Evolutionary conservation across 2,329 filamentous ascomycete species (phyloP), one percentile per base, ranked within the genome.

Genomic region (Sarocladium brachiariae): DNA sequence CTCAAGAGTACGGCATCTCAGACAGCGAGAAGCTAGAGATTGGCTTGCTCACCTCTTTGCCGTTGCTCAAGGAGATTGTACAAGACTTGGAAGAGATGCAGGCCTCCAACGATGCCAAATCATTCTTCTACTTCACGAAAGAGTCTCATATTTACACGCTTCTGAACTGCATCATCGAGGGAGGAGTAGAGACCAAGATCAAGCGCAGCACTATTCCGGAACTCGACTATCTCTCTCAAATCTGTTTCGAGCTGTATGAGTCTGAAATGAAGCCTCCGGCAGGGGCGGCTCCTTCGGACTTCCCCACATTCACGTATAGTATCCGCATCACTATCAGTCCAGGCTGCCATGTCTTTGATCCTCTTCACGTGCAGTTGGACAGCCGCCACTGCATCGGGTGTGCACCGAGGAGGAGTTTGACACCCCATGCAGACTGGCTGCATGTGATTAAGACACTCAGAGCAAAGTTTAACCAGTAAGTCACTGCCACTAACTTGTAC

Each of bases 81-180:
- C 87, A 91, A 62, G 92, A 99, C 61, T 77, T 99, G 2, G 95
- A 99, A 70, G 91, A 97, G 68, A 89, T 97, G 68, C 93, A 99
- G 69, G 92, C 93, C 3, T 95, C 89, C 0, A 86, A 92, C 50
- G 88, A 95, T 57, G 90, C 91, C 39, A 96, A 96, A 65, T 92
- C 87, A 2, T 97, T 97, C 74, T 89, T 97, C 70, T 99, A 99
- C 72, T 99, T 99, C 68, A 99, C 93, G 56, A 99, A 99, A 68
- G 93, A 99, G 69, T 96, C 89, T 1, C 93, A 99, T 66, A 96
- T 99, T 56, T 99, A 99, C 71, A 99, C 93, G 4, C 78, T 99
- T 4, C 80, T 99, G 52, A 99, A 99, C 67, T 97, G 92, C 66
- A 97, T 99, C 58, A 80, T 99, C 23, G 93, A 99, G 66, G 93